Evolutionary conservation across 345 rosid species (phyloP).

Genomic region (Melaleuca quinquenervia): DNA sequence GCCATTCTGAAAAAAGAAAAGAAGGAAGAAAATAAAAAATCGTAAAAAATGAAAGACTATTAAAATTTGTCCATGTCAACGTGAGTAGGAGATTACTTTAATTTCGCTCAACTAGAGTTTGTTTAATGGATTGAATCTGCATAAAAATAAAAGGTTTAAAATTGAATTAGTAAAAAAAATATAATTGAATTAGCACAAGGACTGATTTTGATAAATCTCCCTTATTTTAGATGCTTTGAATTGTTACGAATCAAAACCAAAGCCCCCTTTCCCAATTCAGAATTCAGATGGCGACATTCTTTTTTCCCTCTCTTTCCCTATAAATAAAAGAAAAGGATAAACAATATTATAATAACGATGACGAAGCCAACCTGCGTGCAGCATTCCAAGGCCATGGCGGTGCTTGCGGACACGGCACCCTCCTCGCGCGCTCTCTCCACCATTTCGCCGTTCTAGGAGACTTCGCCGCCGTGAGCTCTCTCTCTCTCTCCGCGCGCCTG

Average conservation of each 20-base stretch:
- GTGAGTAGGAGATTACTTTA: no score
- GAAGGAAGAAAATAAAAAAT: no score
- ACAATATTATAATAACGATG: not conserved
- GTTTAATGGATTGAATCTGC: no score
- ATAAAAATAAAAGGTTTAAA: no score
- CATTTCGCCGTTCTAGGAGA: not conserved
- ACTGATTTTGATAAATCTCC: no score
- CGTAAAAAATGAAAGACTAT: no score
- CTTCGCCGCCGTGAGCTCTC: not conserved
- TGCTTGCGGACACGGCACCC: not conserved
- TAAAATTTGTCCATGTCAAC: no score
- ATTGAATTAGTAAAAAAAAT: no score
- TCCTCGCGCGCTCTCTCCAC: not conserved
- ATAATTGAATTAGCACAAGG: no score
- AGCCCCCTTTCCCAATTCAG: not conserved
- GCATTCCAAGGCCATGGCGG: not conserved
- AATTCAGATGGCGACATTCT: not conserved
- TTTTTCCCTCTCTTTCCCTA: not conserved
- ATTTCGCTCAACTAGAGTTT: no score
- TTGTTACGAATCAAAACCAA: not conserved
- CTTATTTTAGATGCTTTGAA: not conserved
- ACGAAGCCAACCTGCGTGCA: not conserved
- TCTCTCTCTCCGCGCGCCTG: not conserved
- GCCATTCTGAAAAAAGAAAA: no score
- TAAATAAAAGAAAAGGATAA: not conserved